Percentiles rank a stretch among this genome's conserved stretches.
Conservation (phyloP, 805 yeast genomes). For the Priceomyces castillae region DNA sequence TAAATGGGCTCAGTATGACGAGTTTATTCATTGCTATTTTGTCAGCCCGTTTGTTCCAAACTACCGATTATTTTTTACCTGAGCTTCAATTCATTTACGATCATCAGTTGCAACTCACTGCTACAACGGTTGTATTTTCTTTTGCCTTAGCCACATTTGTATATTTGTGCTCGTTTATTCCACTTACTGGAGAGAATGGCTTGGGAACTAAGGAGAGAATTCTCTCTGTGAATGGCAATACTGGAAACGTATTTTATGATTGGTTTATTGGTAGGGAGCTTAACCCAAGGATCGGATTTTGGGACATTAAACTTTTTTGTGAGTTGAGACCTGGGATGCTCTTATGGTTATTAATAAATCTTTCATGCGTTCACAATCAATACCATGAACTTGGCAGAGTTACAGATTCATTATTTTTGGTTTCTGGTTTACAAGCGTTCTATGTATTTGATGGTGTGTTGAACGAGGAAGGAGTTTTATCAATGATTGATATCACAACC, state of each 20-base stretch:
- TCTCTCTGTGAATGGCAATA: conserved; percentile 83
- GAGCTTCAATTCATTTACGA: conserved; percentile 76
- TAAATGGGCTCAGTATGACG: conserved; percentile 71
- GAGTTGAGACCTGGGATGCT: conserved; percentile 94
- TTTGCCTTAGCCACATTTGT: conserved; percentile 60
- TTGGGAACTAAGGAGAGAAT: conserved; percentile 60
- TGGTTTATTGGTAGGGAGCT: conserved; percentile 98
- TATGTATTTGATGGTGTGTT: conserved; percentile 90
- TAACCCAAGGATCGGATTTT: conserved; percentile 81
- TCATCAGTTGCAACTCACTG: conserved; percentile 62
- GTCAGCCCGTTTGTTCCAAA: conserved; percentile 47
- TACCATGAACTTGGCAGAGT: conserved; percentile 58
- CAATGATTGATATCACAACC: conserved; percentile 94
- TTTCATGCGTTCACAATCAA: conserved; percentile 80
- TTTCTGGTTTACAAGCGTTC: conserved; percentile 67
- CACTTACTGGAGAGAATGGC: conserved; percentile 51
- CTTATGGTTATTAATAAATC: conserved; percentile 75
- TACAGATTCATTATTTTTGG: conserved; percentile 68
- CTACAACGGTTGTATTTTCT: conserved; percentile 63
- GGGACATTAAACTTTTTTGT: conserved; percentile 89
- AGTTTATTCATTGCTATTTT: conserved; percentile 37
- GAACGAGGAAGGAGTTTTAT: conserved; percentile 83
- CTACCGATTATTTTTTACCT: conserved; percentile 58
- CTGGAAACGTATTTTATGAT: conserved; percentile 72
- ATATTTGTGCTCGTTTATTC: conserved; percentile 66